Evolutionary conservation across 2,329 filamentous ascomycete species (phyloP).

Genomic region (Pseudocercospora fuligena): DNA sequence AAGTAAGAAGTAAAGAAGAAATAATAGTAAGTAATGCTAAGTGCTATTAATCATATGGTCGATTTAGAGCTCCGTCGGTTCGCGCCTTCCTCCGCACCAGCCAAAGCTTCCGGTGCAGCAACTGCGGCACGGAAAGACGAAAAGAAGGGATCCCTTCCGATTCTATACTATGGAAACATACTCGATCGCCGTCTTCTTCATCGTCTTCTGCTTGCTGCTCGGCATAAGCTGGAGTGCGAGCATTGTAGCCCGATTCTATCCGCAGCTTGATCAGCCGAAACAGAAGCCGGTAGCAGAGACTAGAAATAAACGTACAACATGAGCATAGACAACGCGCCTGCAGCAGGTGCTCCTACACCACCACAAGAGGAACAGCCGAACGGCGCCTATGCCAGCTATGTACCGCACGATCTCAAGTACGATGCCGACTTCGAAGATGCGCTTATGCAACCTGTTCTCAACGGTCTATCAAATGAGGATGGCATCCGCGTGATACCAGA

Average conservation of each 20-base stretch:
- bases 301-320: background rate
- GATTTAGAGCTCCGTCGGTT: no score
- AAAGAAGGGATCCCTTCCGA: background rate
- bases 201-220: conserved; percentile 19
- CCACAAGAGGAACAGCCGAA: conserved; percentile 31
- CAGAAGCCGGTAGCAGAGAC: background rate
- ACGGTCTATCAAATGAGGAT: conserved; percentile 33
- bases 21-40: no score
- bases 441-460: conserved; percentile 47
- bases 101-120: background rate
- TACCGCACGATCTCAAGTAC: conserved; percentile 51
- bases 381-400: conserved; percentile 45
- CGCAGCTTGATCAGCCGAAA: background rate
- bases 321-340: background rate
- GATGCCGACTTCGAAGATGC: conserved; percentile 51
- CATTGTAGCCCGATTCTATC: conserved; percentile 14
- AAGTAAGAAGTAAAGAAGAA: no score
- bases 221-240: conserved; percentile 22
- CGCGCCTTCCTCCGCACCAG: background rate
- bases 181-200: conserved; percentile 17
- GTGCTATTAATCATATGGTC: no score
- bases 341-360: conserved; percentile 26
- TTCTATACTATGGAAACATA: conserved; percentile 18
- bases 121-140: background rate
- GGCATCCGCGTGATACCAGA: conserved; percentile 37